These are phyloP conservation scores for Leptomonas pyrrhocoris DNA, from an alignment of 208 protist genomes.

Conservation along the genomic window DNA sequence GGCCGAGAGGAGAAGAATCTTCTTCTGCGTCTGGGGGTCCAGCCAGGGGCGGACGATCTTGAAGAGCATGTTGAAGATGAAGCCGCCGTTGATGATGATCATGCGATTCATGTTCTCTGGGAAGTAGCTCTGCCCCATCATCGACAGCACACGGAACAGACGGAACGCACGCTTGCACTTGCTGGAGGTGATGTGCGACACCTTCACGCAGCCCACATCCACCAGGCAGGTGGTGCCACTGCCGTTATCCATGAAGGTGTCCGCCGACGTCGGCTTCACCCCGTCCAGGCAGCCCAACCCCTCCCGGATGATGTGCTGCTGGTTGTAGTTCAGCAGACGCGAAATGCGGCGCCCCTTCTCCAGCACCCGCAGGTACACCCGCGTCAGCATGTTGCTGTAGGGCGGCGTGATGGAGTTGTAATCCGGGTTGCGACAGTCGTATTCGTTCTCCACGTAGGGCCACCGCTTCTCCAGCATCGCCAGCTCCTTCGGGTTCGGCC, in stretches of 20 bases:
- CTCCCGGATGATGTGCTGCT: constrained; percentile 49
- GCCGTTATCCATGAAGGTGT: constrained; percentile 51
- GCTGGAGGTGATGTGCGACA: constrained; percentile 51
- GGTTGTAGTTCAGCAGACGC: constrained; percentile 50
- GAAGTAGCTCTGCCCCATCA: constrained; percentile 59
- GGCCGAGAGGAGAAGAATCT: constrained; percentile 54
- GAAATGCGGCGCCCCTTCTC: constrained; percentile 64
- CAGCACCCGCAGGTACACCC: constrained; percentile 51
- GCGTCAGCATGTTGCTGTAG: constrained; percentile 53
- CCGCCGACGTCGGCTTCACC: constrained; percentile 7
- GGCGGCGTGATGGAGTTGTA: constrained; percentile 48
- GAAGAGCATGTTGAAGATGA: constrained; percentile 52
- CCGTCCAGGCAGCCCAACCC: constrained; percentile 28
- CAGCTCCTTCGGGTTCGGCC: constrained; percentile 51
- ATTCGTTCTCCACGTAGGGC: constrained; percentile 43
- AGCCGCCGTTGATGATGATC: constrained; percentile 68
- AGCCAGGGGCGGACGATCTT: constrained; percentile 60
- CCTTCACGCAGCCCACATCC: constrained; percentile 49
- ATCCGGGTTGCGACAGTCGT: constrained; percentile 48
- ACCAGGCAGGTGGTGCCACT: constrained; percentile 45
- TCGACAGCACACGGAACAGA: constrained; percentile 48
- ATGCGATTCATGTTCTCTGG: constrained; percentile 71
- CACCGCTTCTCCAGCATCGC: constrained; percentile 50
- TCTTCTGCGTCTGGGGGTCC: constrained; percentile 64
- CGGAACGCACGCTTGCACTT: constrained; percentile 48